Percentiles rank a stretch among this genome's conserved stretches.
Conservation (phyloP, 129 eudicot species). For the Cynara cardunculus region DNA sequence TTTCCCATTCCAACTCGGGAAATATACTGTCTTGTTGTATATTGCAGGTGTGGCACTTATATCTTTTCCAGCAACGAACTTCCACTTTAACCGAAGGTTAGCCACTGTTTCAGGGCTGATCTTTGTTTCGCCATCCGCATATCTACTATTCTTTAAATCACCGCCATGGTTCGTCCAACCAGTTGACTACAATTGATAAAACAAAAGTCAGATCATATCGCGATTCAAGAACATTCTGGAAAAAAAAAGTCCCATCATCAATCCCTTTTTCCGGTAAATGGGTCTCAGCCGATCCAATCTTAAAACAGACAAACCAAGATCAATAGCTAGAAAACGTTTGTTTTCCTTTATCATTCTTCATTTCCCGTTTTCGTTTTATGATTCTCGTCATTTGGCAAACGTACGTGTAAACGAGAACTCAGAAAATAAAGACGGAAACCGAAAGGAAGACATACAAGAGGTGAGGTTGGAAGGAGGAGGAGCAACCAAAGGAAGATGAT, state of each 20-base stretch:
- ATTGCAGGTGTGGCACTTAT: conserved; percentile 61
- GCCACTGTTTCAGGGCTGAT: conserved; percentile 44
- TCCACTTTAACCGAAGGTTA: conserved; percentile 45
- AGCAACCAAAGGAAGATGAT: conserved; percentile 11
- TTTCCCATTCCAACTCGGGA: conserved; percentile 65
- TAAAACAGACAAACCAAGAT: background rate
- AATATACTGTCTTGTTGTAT: conserved; percentile 36
- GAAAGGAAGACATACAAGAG: conserved; percentile 11
- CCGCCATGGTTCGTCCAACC: conserved; percentile 63
- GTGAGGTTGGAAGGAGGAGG: conserved; percentile 8
- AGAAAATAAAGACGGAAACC: background rate
- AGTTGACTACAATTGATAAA: conserved; percentile 7
- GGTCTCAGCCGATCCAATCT: background rate
- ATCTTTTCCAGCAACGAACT: conserved; percentile 48
- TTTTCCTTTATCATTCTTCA: background rate
- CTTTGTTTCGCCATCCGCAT: conserved; percentile 37
- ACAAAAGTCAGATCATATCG: background rate
- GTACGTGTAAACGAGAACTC: background rate
- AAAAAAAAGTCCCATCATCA: background rate
- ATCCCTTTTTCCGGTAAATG: background rate
- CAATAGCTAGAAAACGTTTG: background rate
- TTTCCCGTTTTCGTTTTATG: background rate
- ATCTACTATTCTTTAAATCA: conserved; percentile 41
- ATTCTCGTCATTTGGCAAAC: background rate
- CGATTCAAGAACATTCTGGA: background rate